Conservation (phyloP, 345 rosid genomes). For the Crucihimalaya himalaica region DNA sequence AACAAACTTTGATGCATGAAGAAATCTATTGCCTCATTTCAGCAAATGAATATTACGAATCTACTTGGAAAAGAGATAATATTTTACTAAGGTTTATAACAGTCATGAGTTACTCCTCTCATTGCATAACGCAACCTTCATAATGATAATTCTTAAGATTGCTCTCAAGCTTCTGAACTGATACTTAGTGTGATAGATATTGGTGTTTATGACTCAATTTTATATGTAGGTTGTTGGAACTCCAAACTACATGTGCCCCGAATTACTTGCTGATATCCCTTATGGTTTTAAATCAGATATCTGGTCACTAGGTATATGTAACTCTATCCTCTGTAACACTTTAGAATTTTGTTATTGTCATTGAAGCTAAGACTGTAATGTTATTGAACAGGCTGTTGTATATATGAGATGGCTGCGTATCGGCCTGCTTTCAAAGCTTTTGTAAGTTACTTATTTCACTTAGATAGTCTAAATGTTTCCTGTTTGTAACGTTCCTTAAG, state of each 20-base stretch:
- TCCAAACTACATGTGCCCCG: conserved; percentile 99
- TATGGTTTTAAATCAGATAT: conserved; percentile 98
- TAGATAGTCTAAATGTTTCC: not conserved
- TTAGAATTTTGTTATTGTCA: conserved; percentile 12
- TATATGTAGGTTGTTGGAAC: conserved; percentile 92
- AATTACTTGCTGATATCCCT: conserved; percentile 94
- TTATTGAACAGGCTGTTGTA: conserved; percentile 81
- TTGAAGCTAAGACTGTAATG: conserved; percentile 34
- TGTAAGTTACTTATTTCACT: conserved; percentile 52
- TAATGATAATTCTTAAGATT: conserved; percentile 4
- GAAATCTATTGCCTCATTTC: not conserved
- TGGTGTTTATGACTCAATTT: conserved; percentile 30
- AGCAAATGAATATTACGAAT: not conserved
- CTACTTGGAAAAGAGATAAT: not conserved
- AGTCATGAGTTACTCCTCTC: not conserved
- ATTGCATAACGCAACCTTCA: not conserved
- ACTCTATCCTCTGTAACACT: not conserved
- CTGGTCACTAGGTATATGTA: conserved; percentile 88
- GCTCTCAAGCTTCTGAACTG: conserved; percentile 5
- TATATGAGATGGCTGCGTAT: conserved; percentile 98
- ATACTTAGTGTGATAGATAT: conserved; percentile 10
- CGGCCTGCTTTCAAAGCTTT: conserved; percentile 99
- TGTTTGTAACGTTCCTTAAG: not conserved
- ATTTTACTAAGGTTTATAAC: not conserved
- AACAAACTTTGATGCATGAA: conserved; percentile 4